A percentile compares a stretch with the other conserved stretches of the same genome.
Evolutionary conservation across 2,329 filamentous ascomycete genomes (phyloP).

Genomic region (Exophiala sp.): DNA sequence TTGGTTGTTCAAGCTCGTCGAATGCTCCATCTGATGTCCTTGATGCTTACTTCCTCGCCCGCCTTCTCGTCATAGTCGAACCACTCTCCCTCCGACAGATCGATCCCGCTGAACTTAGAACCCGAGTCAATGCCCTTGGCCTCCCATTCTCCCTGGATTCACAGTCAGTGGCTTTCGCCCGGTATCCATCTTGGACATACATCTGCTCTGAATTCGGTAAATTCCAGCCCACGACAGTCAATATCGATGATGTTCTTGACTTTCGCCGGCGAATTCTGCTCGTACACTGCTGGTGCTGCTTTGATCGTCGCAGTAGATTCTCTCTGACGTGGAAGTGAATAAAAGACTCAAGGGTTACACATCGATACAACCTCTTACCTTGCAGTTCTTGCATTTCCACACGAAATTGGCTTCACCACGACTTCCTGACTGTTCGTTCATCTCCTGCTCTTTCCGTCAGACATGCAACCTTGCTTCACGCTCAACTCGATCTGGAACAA

Average conservation of each 20-base stretch:
- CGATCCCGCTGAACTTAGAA: conserved; percentile 77
- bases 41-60: conserved; percentile 86
- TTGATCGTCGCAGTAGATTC: conserved; percentile 85
- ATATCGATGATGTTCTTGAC: conserved; percentile 79
- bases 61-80: conserved; percentile 97
- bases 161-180: conserved; percentile 2
- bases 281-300: conserved; percentile 67
- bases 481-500: neutral
- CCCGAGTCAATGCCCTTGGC: conserved; percentile 75
- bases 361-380: conserved; percentile 54
- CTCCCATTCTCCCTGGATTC: conserved; percentile 75
- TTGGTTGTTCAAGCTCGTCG: conserved; percentile 55
- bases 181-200: conserved; percentile 46
- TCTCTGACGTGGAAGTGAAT: conserved; percentile 50
- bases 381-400: conserved; percentile 99
- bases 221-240: conserved; percentile 91
- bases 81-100: conserved; percentile 89
- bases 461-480: neutral
- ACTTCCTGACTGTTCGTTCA: conserved; percentile 86
- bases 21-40: conserved; percentile 84
- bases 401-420: conserved; percentile 97
- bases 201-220: conserved; percentile 85
- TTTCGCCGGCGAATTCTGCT: conserved; percentile 68
- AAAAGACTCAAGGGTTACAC: neutral
- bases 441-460: conserved; percentile 58